phyloP scores from a whole-genome alignment of 768 basidiomycete genomes.

The Dacryopinax primogenitus region DNA sequence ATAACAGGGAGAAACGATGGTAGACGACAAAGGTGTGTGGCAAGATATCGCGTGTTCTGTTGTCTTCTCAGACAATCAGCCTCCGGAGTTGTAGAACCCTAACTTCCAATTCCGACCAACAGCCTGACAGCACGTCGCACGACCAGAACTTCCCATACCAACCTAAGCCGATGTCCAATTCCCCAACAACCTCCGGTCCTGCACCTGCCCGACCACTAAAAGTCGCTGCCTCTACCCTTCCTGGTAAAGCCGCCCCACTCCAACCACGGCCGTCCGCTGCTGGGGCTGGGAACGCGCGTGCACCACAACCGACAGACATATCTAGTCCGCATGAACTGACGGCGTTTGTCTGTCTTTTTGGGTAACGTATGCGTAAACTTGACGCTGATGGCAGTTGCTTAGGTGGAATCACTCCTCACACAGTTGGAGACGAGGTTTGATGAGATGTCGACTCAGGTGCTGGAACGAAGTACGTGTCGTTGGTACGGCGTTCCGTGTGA shows the following conservation, averaged over 20 bases:
- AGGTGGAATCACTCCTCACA: conserved; percentile 82
- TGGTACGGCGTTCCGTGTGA: not conserved
- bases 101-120: too few species aligned
- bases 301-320: conserved; percentile 42
- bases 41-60: too few species aligned
- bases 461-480: conserved; percentile 54
- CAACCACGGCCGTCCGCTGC: not conserved
- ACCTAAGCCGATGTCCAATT: not conserved
- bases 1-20: not conserved
- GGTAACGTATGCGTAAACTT: conserved; percentile 9
- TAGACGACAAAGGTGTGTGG: too few species aligned
- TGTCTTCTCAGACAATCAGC: too few species aligned
- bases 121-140: not conserved
- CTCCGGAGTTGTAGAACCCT: too few species aligned
- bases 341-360: conserved; percentile 58
- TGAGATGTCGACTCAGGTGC: conserved; percentile 81
- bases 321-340: conserved; percentile 91
- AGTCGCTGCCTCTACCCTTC: not conserved
- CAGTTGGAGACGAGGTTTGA: conserved; percentile 86
- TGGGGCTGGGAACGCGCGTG: not conserved
- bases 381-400: not conserved
- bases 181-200: not conserved
- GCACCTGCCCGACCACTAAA: not conserved
- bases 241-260: not conserved
- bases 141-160: not conserved